These are phyloP conservation scores for Candida tunisiensis DNA, from an alignment of 1,139 yeast species.

Conservation along the genomic window DNA sequence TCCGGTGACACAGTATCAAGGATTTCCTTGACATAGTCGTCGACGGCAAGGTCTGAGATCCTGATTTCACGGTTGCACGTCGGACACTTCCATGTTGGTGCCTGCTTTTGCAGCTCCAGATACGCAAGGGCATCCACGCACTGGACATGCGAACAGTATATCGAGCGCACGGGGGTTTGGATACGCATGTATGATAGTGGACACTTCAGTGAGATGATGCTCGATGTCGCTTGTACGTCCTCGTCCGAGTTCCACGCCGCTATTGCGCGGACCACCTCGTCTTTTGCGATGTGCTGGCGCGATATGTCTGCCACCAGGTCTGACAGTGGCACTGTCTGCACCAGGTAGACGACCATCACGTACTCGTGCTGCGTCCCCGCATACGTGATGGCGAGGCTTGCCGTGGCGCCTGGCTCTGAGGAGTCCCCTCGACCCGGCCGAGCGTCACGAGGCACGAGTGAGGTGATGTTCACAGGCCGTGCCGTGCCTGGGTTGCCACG, in stretches of 20 bases:
- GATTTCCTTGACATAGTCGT: constrained; percentile 20
- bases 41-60: constrained; percentile 19
- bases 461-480: no score
- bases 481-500: no score
- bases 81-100: constrained; percentile 28
- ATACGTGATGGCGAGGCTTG: constrained; percentile 4
- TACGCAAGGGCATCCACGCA: constrained; percentile 24
- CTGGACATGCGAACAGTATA: constrained; percentile 23
- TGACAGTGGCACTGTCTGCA: constrained; percentile 7
- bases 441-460: no score
- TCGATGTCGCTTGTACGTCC: constrained; percentile 21
- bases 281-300: constrained; percentile 15
- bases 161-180: constrained; percentile 20
- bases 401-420: no score
- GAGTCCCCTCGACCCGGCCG: no score
- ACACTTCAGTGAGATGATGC: constrained; percentile 20
- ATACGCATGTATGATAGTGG: constrained; percentile 22
- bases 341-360: constrained; percentile 15
- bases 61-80: constrained; percentile 20
- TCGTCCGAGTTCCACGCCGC: constrained; percentile 17
- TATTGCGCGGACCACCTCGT: constrained; percentile 11
- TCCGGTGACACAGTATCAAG: constrained; percentile 11
- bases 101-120: constrained; percentile 23
- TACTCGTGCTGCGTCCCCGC: constrained; percentile 9
- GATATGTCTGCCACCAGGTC: constrained; percentile 12